A percentile compares a stretch with the other conserved stretches of the same genome.
Evolutionary conservation across 306 rosid genomes (phyloP).

Genomic region (Casuarina cunninghamiana): DNA sequence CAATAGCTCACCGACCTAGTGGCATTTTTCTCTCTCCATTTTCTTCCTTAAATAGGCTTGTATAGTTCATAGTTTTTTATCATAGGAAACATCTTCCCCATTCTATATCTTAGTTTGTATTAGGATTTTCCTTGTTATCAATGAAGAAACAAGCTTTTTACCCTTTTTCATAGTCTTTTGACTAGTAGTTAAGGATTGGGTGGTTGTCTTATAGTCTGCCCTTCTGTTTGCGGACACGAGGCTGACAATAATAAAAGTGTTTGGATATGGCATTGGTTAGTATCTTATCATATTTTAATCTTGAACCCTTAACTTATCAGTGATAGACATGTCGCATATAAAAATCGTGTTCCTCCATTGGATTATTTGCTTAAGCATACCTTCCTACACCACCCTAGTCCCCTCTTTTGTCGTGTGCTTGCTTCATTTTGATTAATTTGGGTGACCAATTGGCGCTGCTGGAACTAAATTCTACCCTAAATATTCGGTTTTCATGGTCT

Average conservation of each 20-base stretch:
- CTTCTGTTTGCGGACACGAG: constrained; percentile 90
- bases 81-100: too few species aligned
- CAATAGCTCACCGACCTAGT: too few species aligned
- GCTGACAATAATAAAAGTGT: constrained; percentile 82
- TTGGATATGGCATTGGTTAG: constrained; percentile 93
- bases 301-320: neutral
- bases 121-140: too few species aligned
- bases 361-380: neutral
- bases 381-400: too few species aligned
- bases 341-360: neutral
- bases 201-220: constrained; percentile 92
- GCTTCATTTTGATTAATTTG: neutral
- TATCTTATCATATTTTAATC: constrained; percentile 24
- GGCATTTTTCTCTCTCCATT: too few species aligned
- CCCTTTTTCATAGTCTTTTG: too few species aligned
- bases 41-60: too few species aligned
- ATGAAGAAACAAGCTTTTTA: too few species aligned
- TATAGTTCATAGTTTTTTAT: too few species aligned
- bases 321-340: neutral
- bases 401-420: neutral
- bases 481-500: neutral
- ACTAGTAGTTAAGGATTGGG: constrained; percentile 99
- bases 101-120: too few species aligned
- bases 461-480: neutral
- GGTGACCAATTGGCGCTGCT: neutral